phyloP scores from a whole-genome alignment of 2,329 filamentous ascomycete species.

The Penicillium sp. region DNA sequence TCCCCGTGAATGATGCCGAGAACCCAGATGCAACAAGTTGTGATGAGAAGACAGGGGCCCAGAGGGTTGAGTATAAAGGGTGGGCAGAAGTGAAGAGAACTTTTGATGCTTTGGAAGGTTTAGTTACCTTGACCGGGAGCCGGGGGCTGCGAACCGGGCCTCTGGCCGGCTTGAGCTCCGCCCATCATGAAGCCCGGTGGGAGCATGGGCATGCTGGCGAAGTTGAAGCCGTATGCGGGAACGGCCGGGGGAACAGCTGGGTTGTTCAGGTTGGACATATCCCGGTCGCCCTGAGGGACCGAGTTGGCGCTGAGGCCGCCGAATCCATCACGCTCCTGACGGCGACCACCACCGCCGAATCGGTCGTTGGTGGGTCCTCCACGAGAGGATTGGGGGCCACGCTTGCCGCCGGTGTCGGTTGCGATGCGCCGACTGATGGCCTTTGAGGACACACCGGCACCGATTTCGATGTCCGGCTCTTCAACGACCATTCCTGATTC shows the following conservation, averaged over 20 bases:
- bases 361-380: constrained; percentile 29
- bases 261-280: constrained; percentile 38
- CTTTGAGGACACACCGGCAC: constrained; percentile 94
- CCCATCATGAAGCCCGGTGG: constrained; percentile 48
- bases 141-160: constrained; percentile 33
- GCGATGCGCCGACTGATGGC: constrained; percentile 51
- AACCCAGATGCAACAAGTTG: constrained; percentile 8
- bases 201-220: constrained; percentile 48
- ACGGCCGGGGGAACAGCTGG: constrained; percentile 52
- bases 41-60: constrained; percentile 13
- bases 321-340: constrained; percentile 34
- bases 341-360: constrained; percentile 28
- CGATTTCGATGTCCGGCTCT: constrained; percentile 97
- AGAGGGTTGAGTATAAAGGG: not conserved
- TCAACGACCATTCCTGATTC: constrained; percentile 84
- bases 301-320: constrained; percentile 18
- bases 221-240: constrained; percentile 53
- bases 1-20: not conserved
- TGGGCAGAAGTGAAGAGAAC: constrained; percentile 5
- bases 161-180: constrained; percentile 31
- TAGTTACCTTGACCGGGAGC: constrained; percentile 37
- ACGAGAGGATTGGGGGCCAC: constrained; percentile 47
- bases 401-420: constrained; percentile 48
- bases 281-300: constrained; percentile 32
- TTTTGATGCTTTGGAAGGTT: not conserved